These are phyloP conservation scores for Seiridium cupressi DNA, from an alignment of 2,329 filamentous ascomycete genomes.

Conservation along the genomic window DNA sequence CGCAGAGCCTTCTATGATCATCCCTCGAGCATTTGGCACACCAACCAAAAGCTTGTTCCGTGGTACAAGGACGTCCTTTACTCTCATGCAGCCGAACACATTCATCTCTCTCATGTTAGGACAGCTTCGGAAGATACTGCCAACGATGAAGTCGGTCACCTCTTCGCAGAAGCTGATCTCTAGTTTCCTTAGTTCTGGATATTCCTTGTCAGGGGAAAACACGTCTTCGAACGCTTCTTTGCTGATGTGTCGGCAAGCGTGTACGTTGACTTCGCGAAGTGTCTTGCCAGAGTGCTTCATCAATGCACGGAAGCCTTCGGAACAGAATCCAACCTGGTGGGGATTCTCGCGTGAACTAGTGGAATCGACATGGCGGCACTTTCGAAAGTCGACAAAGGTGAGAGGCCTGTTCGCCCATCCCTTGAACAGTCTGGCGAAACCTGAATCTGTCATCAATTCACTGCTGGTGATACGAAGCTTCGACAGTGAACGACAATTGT, in stretches of 20 bases:
- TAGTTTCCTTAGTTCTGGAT: slow-evolving; percentile 67
- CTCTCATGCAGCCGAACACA: slow-evolving; percentile 65
- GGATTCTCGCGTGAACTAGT: slow-evolving; percentile 64
- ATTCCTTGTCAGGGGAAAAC: slow-evolving; percentile 61
- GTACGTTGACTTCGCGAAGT: slow-evolving; percentile 71
- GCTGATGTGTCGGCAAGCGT: slow-evolving; percentile 80
- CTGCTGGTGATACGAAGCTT: slow-evolving; percentile 85
- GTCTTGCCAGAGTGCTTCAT: slow-evolving; percentile 77
- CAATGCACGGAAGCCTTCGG: slow-evolving; percentile 71
- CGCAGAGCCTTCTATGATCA: slow-evolving; percentile 38
- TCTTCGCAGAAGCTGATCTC: slow-evolving; percentile 76
- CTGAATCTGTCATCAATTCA: slow-evolving; percentile 70
- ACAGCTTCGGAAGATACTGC: slow-evolving; percentile 62
- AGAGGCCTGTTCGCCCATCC: slow-evolving; percentile 74
- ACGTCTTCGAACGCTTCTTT: slow-evolving; percentile 69
- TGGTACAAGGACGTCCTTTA: slow-evolving; percentile 36
- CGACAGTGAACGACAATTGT: slow-evolving; percentile 62
- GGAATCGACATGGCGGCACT: slow-evolving; percentile 75
- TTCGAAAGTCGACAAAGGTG: slow-evolving; percentile 69
- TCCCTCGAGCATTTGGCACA: slow-evolving; percentile 39
- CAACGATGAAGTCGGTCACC: slow-evolving; percentile 64
- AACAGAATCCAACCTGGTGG: slow-evolving; percentile 69
- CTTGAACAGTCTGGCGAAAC: slow-evolving; percentile 70
- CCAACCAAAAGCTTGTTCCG: slow-evolving; percentile 40
- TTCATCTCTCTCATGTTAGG: slow-evolving; percentile 59